A percentile compares a stretch with the other conserved stretches of the same genome.
phyloP scores from a whole-genome alignment of 208 protist genomes.

The Leptomonas pyrrhocoris region DNA sequence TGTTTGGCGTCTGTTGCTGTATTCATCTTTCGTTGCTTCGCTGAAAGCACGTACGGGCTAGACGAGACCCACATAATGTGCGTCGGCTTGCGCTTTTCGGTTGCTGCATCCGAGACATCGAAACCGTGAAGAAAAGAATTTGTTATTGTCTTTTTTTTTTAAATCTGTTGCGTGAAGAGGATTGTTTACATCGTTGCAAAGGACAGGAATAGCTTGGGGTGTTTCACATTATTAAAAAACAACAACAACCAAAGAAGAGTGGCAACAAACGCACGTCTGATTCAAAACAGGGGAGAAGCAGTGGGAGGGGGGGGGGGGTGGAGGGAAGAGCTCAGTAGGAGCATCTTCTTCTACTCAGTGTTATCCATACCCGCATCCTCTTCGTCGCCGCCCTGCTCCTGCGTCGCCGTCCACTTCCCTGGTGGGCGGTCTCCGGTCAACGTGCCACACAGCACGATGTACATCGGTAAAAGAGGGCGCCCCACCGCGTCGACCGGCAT shows the following conservation, averaged over 20 bases:
- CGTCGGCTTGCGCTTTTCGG: too few relatives aligned
- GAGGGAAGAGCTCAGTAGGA: background rate
- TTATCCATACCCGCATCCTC: conserved; percentile 10
- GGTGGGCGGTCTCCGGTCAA: conserved; percentile 69
- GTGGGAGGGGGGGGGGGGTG: too few relatives aligned
- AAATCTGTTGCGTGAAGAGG: background rate
- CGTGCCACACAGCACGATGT: conserved; percentile 78
- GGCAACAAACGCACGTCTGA: background rate
- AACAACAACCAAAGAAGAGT: background rate
- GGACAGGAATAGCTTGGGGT: background rate
- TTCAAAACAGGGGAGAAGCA: background rate
- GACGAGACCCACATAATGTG: too few relatives aligned
- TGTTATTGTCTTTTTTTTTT: background rate
- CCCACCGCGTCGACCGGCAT: conserved; percentile 70
- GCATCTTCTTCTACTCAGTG: background rate
- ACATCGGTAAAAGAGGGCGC: conserved; percentile 47
- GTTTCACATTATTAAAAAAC: background rate
- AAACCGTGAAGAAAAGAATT: too few relatives aligned
- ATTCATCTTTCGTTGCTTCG: too few relatives aligned
- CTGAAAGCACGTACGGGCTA: too few relatives aligned
- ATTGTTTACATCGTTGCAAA: conserved; percentile 9
- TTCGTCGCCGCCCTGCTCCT: conserved; percentile 12
- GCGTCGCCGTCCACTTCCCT: conserved; percentile 35
- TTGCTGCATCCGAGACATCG: too few relatives aligned
- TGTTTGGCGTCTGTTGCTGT: too few relatives aligned